Evolutionary conservation across 768 basidiomycete genomes (phyloP).

Genomic region (Agaricus sinodeliciosus): DNA sequence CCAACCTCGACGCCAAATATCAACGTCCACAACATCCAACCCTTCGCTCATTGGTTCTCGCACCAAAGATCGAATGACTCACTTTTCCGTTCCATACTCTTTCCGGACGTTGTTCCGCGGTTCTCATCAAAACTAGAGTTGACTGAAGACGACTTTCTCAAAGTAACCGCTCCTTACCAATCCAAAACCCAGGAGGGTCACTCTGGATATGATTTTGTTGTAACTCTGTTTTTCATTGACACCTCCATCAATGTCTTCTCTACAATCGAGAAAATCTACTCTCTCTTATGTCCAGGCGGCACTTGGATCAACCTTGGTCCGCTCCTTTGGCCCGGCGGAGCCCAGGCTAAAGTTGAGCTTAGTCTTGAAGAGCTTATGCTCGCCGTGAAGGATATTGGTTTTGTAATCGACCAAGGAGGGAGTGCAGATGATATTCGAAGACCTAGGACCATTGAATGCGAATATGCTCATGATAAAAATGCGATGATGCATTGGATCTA

Average conservation of each 20-base stretch:
- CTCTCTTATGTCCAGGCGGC: conserved; percentile 53
- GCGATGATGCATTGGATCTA: conserved; percentile 74
- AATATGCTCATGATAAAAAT: conserved; percentile 53
- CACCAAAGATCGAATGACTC: conserved; percentile 48
- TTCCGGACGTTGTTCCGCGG: conserved; percentile 58
- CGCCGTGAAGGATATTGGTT: conserved; percentile 49
- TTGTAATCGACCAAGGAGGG: conserved; percentile 29
- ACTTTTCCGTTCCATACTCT: conserved; percentile 45
- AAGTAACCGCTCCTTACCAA: conserved; percentile 20
- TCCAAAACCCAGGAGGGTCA: neutral
- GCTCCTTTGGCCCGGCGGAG: conserved; percentile 55
- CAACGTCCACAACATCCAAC: conserved; percentile 48
- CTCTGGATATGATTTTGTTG: conserved; percentile 50
- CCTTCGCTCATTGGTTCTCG: conserved; percentile 66
- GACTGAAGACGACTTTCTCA: conserved; percentile 54
- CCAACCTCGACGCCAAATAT: conserved; percentile 30
- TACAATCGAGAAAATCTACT: conserved; percentile 51
- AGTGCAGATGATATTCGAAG: conserved; percentile 17
- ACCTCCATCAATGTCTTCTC: conserved; percentile 48
- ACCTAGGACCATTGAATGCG: conserved; percentile 47
- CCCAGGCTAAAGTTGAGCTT: conserved; percentile 47
- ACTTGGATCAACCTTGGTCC: conserved; percentile 71
- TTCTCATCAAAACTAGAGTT: conserved; percentile 36
- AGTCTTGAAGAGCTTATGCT: conserved; percentile 58
- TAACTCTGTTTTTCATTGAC: conserved; percentile 65